Percentiles rank a stretch among this genome's conserved stretches.
These are phyloP conservation scores for Neurospora discreta DNA, from an alignment of 495 filamentous ascomycete species.

Conservation along the genomic window DNA sequence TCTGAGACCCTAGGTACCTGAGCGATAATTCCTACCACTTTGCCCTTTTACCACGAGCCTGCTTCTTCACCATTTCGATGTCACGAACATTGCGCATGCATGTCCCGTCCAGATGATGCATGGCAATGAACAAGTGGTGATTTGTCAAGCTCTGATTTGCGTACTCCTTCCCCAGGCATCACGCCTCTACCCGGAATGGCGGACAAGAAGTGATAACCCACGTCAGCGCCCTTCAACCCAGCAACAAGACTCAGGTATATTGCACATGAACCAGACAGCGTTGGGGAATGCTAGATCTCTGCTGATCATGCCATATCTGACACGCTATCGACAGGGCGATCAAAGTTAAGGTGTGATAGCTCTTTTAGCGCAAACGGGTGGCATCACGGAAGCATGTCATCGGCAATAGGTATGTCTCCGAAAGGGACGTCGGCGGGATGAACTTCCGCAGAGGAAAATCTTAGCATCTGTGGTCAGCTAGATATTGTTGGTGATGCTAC, in stretches of 20 bases:
- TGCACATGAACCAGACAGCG: background rate
- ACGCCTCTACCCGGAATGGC: background rate
- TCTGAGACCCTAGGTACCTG: background rate
- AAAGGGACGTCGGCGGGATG: background rate
- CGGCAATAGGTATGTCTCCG: background rate
- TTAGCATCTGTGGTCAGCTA: background rate
- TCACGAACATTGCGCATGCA: background rate
- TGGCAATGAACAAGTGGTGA: background rate
- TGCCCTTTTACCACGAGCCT: background rate
- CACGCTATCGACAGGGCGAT: background rate
- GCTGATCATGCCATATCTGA: background rate
- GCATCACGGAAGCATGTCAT: background rate
- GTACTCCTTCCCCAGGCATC: background rate
- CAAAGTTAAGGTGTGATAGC: background rate
- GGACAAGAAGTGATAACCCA: background rate
- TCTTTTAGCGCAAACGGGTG: background rate
- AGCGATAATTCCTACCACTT: background rate
- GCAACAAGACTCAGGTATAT: background rate
- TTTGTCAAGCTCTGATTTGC: constrained; percentile 12
- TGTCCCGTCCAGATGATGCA: background rate
- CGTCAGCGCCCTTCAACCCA: background rate
- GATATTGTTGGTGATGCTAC: background rate
- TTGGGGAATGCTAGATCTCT: background rate
- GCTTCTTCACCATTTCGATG: background rate
- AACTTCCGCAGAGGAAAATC: background rate